phyloP scores from a whole-genome alignment of 352 stramenopile species.

The Aphanomyces invadans region DNA sequence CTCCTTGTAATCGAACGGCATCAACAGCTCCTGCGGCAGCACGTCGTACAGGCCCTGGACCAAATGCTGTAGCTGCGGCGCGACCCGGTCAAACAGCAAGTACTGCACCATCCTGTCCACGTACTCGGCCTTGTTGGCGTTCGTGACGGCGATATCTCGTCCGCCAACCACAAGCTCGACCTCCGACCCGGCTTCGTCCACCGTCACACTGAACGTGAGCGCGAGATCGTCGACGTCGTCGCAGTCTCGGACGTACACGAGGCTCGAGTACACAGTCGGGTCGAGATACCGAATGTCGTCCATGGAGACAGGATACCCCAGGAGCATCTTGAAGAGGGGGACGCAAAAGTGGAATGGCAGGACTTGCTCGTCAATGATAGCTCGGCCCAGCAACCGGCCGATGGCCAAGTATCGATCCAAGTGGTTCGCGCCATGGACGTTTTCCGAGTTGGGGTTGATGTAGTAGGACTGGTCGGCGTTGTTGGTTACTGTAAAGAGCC shows the following conservation, averaged over 20 bases:
- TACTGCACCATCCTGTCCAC: constrained; percentile 91
- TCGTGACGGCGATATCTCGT: constrained; percentile 80
- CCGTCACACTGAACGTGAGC: constrained; percentile 51
- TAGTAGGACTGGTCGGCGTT: constrained; percentile 45
- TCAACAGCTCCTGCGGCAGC: constrained; percentile 88
- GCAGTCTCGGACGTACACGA: constrained; percentile 58
- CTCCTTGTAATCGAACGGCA: constrained; percentile 96
- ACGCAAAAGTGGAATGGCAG: constrained; percentile 92
- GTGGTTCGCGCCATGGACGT: constrained; percentile 55
- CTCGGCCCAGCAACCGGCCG: constrained; percentile 45
- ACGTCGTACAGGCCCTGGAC: constrained; percentile 96
- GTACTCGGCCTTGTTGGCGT: constrained; percentile 93
- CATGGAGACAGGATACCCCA: constrained; percentile 91
- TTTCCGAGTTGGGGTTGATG: constrained; percentile 55
- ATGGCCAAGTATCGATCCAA: constrained; percentile 51
- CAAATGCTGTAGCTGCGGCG: constrained; percentile 83
- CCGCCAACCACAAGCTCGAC: constrained; percentile 56
- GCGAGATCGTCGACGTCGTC: constrained; percentile 44
- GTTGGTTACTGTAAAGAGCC: constrained; percentile 53
- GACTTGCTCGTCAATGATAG: constrained; percentile 86
- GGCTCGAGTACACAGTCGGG: constrained; percentile 43
- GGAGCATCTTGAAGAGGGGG: constrained; percentile 96
- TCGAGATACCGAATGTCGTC: constrained; percentile 87
- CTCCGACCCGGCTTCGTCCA: constrained; percentile 36
- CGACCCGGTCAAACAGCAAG: constrained; percentile 87